Evolutionary conservation across 1,284 basidiomycete genomes (phyloP).

Genomic region (Naganishia cerealis): DNA sequence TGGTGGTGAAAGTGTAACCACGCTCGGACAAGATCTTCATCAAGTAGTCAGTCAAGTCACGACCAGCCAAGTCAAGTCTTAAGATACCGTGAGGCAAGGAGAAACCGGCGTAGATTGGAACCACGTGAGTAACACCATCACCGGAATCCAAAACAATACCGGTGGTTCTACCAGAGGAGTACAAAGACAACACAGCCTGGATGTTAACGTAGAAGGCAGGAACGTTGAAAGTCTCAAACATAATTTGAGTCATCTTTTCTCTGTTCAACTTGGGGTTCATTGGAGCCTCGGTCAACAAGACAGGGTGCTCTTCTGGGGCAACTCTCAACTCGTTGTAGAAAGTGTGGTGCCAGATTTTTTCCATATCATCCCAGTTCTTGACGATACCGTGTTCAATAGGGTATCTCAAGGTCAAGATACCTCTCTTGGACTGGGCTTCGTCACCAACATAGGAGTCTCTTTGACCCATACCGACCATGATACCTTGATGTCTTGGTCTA

Average conservation of each 20-base stretch:
- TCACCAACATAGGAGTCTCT: constrained; percentile 88
- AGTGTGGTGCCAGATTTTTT: constrained; percentile 91
- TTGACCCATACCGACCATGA: constrained; percentile 86
- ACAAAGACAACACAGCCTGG: constrained; percentile 87
- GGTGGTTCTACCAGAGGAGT: constrained; percentile 86
- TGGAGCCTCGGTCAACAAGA: constrained; percentile 89
- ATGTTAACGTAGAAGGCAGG: constrained; percentile 92
- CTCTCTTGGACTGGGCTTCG: constrained; percentile 92
- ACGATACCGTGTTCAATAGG: constrained; percentile 74
- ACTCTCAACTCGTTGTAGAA: constrained; percentile 84
- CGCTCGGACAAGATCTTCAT: constrained; percentile 92
- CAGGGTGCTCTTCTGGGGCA: constrained; percentile 81
- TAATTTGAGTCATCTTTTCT: constrained; percentile 96
- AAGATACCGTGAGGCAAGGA: constrained; percentile 90
- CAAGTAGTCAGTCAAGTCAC: constrained; percentile 89
- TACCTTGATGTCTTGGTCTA: constrained; percentile 86
- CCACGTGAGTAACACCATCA: constrained; percentile 90
- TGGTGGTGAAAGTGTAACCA: constrained; percentile 91
- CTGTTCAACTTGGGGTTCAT: constrained; percentile 91
- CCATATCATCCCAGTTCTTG: constrained; percentile 96
- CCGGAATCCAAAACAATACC: constrained; percentile 93
- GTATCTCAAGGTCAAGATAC: constrained; percentile 88
- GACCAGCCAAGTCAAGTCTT: constrained; percentile 90
- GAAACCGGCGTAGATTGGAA: constrained; percentile 95
- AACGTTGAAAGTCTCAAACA: constrained; percentile 95